Conservation (phyloP, 1,284 basidiomycete genomes). For the Boletellus deceptivus region DNA sequence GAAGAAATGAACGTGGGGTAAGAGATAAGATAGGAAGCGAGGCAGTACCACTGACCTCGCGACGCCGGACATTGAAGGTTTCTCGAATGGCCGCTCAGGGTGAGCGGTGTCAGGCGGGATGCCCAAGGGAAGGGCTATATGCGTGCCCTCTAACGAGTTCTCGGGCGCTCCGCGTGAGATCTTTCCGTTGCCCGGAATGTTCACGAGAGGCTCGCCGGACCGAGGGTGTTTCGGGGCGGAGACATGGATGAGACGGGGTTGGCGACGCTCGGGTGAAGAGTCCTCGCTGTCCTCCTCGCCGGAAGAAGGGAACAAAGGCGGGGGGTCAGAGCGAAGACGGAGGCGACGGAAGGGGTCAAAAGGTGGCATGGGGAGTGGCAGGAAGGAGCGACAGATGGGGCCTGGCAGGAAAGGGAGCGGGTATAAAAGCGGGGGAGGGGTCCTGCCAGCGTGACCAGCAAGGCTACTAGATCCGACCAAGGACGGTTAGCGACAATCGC, state of each 20-base stretch:
- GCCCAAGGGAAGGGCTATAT: conserved; percentile 1
- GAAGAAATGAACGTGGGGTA: conserved; percentile 10
- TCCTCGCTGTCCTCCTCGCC: conserved; percentile 27
- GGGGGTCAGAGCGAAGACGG: conserved; percentile 14
- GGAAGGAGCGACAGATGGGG: too few species aligned
- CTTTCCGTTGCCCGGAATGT: background rate
- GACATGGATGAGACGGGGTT: background rate
- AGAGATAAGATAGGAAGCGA: background rate
- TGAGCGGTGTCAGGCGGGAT: too few species aligned
- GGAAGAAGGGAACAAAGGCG: background rate
- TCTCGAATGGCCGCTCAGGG: background rate
- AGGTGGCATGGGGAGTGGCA: background rate
- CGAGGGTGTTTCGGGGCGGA: background rate
- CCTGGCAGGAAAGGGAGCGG: background rate
- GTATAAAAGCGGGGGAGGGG: conserved; percentile 9
- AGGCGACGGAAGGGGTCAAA: conserved; percentile 23
- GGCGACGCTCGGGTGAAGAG: conserved; percentile 20
- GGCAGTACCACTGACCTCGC: conserved; percentile 14
- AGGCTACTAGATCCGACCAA: too few species aligned
- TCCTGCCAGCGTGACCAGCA: background rate
- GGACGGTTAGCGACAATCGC: conserved; percentile 7
- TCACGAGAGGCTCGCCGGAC: too few species aligned
- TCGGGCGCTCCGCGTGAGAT: background rate
- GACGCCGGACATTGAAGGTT: background rate
- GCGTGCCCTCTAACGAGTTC: background rate